Conservation (phyloP, 225 moss, liverwort and hornwort species). For the Straminergon stramineum region DNA sequence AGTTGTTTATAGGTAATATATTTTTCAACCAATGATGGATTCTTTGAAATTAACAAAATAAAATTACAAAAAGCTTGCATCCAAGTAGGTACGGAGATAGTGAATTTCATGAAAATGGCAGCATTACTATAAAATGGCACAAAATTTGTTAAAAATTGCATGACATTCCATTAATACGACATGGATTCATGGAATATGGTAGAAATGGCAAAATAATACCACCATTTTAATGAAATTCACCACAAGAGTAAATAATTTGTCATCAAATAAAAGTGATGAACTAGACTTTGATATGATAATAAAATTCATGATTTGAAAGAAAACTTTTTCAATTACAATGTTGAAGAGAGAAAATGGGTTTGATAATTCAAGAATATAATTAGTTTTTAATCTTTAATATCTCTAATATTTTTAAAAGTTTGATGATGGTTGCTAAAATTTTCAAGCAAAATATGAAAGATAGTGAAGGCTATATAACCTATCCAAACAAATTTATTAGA, state of each 20-base stretch:
- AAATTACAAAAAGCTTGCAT: not conserved
- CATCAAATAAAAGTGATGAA: not conserved
- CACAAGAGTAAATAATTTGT: not conserved
- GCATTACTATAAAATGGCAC: no score
- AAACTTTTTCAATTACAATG: not conserved
- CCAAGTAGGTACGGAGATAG: not conserved
- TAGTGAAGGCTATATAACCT: no score
- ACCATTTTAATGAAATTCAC: no score
- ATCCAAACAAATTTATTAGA: fast-evolving
- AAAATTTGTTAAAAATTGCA: no score
- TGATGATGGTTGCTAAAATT: not conserved
- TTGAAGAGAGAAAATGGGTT: not conserved
- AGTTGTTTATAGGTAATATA: not conserved
- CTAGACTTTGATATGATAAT: not conserved
- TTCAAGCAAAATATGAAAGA: not conserved
- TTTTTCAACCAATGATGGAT: not conserved
- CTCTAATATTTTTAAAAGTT: no score
- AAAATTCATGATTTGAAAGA: not conserved
- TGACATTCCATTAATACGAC: no score
- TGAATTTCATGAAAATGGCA: no score
- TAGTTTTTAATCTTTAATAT: not conserved
- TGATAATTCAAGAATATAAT: no score
- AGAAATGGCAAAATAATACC: no score
- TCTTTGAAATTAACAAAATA: not conserved
- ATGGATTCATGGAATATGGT: no score